These are phyloP conservation scores for Tulasnella sp. DNA, from an alignment of 768 basidiomycete species.

Conservation along the genomic window DNA sequence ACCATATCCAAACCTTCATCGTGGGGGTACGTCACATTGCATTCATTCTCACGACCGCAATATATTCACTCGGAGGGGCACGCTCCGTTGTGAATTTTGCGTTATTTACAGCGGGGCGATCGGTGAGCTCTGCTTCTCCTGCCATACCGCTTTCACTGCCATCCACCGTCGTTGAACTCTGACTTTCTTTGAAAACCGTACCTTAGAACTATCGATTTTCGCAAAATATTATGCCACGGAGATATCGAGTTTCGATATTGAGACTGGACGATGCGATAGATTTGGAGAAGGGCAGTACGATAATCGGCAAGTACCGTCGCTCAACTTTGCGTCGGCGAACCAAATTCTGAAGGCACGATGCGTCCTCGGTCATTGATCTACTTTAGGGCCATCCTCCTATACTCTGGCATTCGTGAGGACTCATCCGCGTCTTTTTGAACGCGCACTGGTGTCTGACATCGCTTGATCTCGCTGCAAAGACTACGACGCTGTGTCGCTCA, in stretches of 20 bases:
- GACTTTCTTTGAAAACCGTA: slow-evolving; percentile 12
- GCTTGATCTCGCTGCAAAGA: slow-evolving; percentile 38
- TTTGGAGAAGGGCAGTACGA: slow-evolving; percentile 56
- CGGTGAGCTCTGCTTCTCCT: slow-evolving; percentile 43
- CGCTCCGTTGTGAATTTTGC: neutral
- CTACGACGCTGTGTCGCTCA: slow-evolving; percentile 85
- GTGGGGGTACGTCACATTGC: slow-evolving; percentile 57
- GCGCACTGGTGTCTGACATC: neutral
- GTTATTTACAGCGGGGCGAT: slow-evolving; percentile 62
- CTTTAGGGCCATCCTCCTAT: slow-evolving; percentile 66
- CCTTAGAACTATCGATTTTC: slow-evolving; percentile 65
- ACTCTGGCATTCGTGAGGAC: slow-evolving; percentile 75
- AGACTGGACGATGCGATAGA: slow-evolving; percentile 82
- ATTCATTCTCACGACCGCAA: neutral
- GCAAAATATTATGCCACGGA: slow-evolving; percentile 78
- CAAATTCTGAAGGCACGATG: slow-evolving; percentile 31
- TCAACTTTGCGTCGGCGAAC: slow-evolving; percentile 31
- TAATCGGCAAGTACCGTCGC: slow-evolving; percentile 36
- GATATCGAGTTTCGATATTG: slow-evolving; percentile 87
- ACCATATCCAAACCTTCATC: slow-evolving; percentile 74
- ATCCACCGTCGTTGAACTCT: slow-evolving; percentile 3
- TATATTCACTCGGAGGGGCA: neutral
- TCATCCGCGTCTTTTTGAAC: neutral
- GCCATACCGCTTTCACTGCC: neutral
- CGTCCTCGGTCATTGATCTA: slow-evolving; percentile 28